phyloP scores from a whole-genome alignment of 331 rosid species.

The Quercus tomentella region DNA sequence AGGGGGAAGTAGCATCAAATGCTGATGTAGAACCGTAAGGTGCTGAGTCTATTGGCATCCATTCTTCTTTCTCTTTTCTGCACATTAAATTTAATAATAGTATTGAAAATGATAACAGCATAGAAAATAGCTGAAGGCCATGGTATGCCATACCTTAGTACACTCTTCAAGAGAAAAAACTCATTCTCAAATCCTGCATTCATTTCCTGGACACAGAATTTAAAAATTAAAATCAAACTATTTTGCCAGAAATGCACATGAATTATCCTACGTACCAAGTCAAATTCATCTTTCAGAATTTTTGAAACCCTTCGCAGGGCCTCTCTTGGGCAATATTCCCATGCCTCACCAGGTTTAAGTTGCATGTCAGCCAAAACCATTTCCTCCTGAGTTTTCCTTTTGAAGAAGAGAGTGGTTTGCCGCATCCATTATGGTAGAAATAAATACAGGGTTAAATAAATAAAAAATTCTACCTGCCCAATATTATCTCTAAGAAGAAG shows the following conservation, averaged over 20 bases:
- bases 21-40: constrained; percentile 64
- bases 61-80: constrained; percentile 83
- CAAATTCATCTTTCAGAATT: constrained; percentile 77
- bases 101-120: constrained; percentile 8
- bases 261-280: constrained; percentile 54
- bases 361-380: constrained; percentile 81
- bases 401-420: constrained; percentile 12
- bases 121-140: constrained; percentile 6
- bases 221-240: constrained; percentile 6
- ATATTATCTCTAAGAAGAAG: not conserved
- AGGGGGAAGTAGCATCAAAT: constrained; percentile 68
- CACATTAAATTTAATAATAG: constrained; percentile 10
- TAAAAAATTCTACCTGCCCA: not conserved
- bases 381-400: constrained; percentile 78
- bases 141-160: constrained; percentile 44
- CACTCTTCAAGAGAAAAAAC: constrained; percentile 66
- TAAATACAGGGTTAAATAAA: not conserved
- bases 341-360: constrained; percentile 66
- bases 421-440: constrained; percentile 1
- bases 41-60: constrained; percentile 70
- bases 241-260: not conserved
- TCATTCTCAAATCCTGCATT: constrained; percentile 95
- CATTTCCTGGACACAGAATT: constrained; percentile 51
- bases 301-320: constrained; percentile 62
- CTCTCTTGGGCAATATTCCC: constrained; percentile 94